Percentiles rank a stretch among this genome's conserved stretches.
Conservation (phyloP, 2,329 filamentous ascomycete genomes). For the Colletotrichum sp. region DNA sequence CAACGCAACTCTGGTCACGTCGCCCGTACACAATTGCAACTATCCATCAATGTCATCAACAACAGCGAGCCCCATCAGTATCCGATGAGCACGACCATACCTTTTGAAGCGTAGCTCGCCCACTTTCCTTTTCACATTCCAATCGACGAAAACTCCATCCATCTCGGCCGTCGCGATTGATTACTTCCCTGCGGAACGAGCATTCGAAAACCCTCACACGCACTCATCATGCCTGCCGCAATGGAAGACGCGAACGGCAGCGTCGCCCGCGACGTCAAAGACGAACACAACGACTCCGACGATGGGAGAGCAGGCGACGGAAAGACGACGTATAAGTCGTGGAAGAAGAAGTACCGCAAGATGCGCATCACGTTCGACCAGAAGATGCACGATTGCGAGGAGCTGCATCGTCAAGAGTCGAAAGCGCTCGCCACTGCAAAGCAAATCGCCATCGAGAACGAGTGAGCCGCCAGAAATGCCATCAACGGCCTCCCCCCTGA, state of each 20-base stretch:
- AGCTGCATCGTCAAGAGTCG: conserved; percentile 81
- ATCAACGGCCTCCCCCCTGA: neutral
- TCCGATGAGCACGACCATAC: neutral
- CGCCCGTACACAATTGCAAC: neutral
- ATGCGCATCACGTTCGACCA: conserved; percentile 82
- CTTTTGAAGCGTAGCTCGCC: neutral
- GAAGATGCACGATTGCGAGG: conserved; percentile 81
- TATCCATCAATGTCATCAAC: conserved; percentile 8
- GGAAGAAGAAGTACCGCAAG: conserved; percentile 95
- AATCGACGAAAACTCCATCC: neutral
- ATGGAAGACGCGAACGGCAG: conserved; percentile 34
- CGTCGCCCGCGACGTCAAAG: conserved; percentile 39
- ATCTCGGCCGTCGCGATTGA: neutral
- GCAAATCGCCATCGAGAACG: conserved; percentile 87
- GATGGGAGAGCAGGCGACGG: conserved; percentile 41
- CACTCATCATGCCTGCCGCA: conserved; percentile 9
- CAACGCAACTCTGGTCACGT: neutral
- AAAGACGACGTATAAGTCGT: conserved; percentile 67
- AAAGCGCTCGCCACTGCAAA: conserved; percentile 82
- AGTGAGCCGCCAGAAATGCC: conserved; percentile 64
- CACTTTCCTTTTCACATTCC: neutral
- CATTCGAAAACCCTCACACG: neutral
- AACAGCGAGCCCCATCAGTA: neutral
- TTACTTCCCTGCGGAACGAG: neutral
- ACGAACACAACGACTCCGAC: conserved; percentile 42